A percentile compares a stretch with the other conserved stretches of the same genome.
phyloP scores from a whole-genome alignment of 305 asterid genomes.

The Lippia alba region DNA sequence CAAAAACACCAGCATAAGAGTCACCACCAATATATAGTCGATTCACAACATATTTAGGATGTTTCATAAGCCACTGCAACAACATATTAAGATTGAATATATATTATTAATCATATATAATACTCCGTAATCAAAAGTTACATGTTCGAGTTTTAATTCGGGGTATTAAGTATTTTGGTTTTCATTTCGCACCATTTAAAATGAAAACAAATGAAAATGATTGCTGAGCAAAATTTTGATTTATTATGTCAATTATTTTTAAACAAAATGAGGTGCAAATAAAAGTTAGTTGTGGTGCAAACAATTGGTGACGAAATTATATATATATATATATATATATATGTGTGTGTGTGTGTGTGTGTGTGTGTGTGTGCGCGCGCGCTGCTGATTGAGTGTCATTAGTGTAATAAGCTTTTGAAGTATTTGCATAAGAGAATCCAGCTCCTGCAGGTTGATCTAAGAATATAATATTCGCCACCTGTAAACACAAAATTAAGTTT shows the following conservation, averaged over 20 bases:
- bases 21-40: slow-evolving; percentile 49
- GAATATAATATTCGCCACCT: slow-evolving; percentile 45
- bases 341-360: too few species aligned
- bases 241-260: too few species aligned
- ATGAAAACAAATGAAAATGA: too few species aligned
- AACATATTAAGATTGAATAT: neutral
- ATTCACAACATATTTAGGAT: slow-evolving; percentile 42
- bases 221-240: too few species aligned
- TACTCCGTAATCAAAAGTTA: neutral
- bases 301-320: too few species aligned
- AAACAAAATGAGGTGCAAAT: too few species aligned
- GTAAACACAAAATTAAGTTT: neutral
- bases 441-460: slow-evolving; percentile 41
- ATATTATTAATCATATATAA: neutral
- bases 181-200: too few species aligned
- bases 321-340: too few species aligned
- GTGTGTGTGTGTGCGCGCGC: too few species aligned
- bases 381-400: slow-evolving; percentile 33
- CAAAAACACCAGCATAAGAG: slow-evolving; percentile 40
- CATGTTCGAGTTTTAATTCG: too few species aligned
- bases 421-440: slow-evolving; percentile 44
- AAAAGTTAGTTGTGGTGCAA: too few species aligned
- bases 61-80: slow-evolving; percentile 53
- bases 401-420: slow-evolving; percentile 27
- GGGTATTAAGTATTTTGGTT: too few species aligned